Conservation (phyloP, 2,329 filamentous ascomycete genomes). For the Leptographium galeiforme region DNA sequence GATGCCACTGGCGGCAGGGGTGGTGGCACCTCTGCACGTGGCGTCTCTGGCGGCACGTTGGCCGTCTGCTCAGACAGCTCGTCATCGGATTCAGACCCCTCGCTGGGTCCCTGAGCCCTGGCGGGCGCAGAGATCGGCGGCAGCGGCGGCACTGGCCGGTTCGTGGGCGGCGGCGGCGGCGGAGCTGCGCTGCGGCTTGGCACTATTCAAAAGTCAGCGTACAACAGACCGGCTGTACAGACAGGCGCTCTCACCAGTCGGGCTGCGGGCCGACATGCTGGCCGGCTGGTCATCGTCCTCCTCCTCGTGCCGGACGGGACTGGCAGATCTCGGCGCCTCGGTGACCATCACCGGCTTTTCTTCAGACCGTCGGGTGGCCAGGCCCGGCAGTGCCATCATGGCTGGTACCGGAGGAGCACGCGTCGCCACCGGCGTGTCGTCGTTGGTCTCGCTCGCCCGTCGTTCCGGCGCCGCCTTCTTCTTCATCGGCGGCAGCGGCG, state of each 20-base stretch:
- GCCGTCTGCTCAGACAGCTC: constrained; percentile 52
- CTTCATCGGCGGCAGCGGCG: constrained; percentile 42
- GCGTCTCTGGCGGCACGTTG: constrained; percentile 28
- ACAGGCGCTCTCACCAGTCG: constrained; percentile 17
- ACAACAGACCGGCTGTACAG: neutral
- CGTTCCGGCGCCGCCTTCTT: constrained; percentile 34
- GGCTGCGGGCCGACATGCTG: constrained; percentile 13
- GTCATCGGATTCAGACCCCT: constrained; percentile 80
- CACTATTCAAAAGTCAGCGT: constrained; percentile 12
- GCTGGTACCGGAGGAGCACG: constrained; percentile 41
- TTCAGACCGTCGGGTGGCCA: constrained; percentile 43
- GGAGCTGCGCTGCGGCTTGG: constrained; percentile 17
- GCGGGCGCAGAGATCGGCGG: constrained; percentile 44
- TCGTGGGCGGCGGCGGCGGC: constrained; percentile 33
- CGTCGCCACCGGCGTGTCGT: constrained; percentile 27
- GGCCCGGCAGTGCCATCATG: constrained; percentile 57
- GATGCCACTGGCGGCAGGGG: constrained; percentile 23
- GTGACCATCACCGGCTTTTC: constrained; percentile 20
- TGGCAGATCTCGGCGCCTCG: neutral
- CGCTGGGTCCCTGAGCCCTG: constrained; percentile 49
- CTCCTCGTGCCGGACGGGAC: constrained; percentile 14
- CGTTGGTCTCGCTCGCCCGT: constrained; percentile 27
- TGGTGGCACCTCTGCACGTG: constrained; percentile 24
- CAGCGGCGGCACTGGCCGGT: constrained; percentile 42
- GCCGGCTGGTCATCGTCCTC: constrained; percentile 21